phyloP scores from a whole-genome alignment of 164 flowering plant species.

The Tetracentron sinense region DNA sequence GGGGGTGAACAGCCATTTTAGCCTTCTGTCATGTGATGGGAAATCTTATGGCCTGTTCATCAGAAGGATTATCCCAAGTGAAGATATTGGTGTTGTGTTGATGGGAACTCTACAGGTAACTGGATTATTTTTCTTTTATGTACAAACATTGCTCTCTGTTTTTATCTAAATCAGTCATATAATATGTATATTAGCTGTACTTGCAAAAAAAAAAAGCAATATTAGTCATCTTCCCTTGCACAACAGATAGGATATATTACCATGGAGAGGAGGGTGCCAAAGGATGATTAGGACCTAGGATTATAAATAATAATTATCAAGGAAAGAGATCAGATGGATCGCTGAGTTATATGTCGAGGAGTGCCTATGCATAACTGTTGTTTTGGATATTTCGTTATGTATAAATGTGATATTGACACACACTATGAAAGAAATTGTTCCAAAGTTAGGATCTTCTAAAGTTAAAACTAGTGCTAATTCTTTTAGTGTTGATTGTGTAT shows the following conservation, averaged over 20 bases:
- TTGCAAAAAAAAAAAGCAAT: too few species aligned
- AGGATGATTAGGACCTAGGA: background rate
- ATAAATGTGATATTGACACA: too few species aligned
- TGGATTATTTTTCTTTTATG: background rate
- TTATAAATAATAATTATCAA: too few species aligned
- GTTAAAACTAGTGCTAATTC: background rate
- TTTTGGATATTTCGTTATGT: too few species aligned
- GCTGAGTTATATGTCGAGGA: too few species aligned
- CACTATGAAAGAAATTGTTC: too few species aligned
- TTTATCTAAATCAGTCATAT: background rate
- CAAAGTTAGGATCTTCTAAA: too few species aligned
- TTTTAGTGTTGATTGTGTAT: background rate
- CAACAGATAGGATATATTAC: too few species aligned
- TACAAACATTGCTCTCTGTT: background rate
- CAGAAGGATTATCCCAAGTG: conserved; percentile 50
- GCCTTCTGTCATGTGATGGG: conserved; percentile 24
- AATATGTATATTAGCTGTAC: background rate
- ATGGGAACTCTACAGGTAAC: conserved; percentile 73
- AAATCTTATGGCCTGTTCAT: conserved; percentile 23
- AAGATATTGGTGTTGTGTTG: conserved; percentile 50
- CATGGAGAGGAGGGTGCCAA: background rate
- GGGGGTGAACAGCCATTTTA: conserved; percentile 8
- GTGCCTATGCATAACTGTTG: too few species aligned
- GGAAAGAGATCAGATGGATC: background rate
- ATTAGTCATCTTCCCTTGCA: background rate